Evolutionary conservation across 345 rosid species (phyloP), one percentile per base, ranked within the genome.

Genomic region (Lepidium aucheri): DNA sequence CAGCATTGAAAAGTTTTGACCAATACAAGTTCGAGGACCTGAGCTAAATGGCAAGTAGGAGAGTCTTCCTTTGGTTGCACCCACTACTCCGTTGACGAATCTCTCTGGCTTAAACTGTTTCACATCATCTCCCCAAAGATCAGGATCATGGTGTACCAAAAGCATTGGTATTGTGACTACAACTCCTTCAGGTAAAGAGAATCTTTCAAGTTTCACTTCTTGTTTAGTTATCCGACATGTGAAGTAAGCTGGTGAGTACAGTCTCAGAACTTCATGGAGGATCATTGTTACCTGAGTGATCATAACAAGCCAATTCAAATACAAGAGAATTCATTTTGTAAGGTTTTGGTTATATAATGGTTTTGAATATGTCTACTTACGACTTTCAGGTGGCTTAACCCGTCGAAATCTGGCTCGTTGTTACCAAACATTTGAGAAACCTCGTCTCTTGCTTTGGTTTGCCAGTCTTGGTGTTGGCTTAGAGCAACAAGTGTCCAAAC

Each of bases 401-500:
- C 78, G 9, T 79, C 82, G 26, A 62, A 71, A 56, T 74, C 70
- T 1, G 84, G 85, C 7, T 79, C 75, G 3, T 58, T 73, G 30
- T 66, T 59, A 15, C 79, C 80, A 28, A 82, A 76, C 1, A 57
- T 72, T 34, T 66, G 73, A 7, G 71, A 54, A 12, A 83, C 74
- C 77, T 83, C 92, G 56, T 80, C 79, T 56, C 88, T 79, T 13
- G 86, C 78, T 51, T 72, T 74, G 34, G 18, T 67, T 67, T 86
- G 91, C 91, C 91, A 83, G n/a, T 76, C 73, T 41, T 75, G 83
- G 59, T 85, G 82, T 16, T 75, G 63, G 52, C 85, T 74, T 62
- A 84, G 40, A 51, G 81, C 70, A 70, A 88, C 63, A 63, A 75
- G 44, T 9, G 84, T 66, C 95, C 91, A 86, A 33, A 78, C 77